A percentile compares a stretch with the other conserved stretches of the same genome.
These are phyloP conservation scores for Solanum boliviense DNA, from an alignment of 257 asterid species.

Conservation along the genomic window DNA sequence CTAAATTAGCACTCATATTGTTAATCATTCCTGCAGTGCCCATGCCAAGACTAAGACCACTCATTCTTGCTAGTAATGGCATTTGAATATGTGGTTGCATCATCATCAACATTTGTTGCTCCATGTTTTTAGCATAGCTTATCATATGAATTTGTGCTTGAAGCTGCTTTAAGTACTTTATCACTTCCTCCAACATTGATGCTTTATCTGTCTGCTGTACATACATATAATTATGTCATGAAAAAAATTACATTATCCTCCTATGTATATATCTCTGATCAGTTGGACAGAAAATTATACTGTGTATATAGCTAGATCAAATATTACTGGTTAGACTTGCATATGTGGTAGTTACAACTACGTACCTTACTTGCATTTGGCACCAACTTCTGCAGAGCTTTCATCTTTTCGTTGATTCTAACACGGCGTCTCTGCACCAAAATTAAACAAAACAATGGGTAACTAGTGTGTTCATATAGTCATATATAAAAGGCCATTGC, in stretches of 20 bases:
- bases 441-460: neutral
- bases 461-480: neutral
- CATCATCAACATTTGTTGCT: constrained; percentile 30
- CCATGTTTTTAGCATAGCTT: constrained; percentile 31
- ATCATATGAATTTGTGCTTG: constrained; percentile 57
- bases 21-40: neutral
- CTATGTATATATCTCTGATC: neutral
- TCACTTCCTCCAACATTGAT: constrained; percentile 73
- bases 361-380: constrained; percentile 70
- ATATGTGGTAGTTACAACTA: neutral
- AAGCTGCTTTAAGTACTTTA: constrained; percentile 50
- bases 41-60: neutral
- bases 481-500: no score
- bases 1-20: neutral
- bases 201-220: constrained; percentile 71
- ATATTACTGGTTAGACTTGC: neutral
- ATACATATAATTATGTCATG: neutral
- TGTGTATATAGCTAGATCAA: neutral
- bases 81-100: constrained; percentile 57
- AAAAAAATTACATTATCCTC: neutral
- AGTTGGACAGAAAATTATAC: neutral
- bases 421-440: constrained; percentile 50
- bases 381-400: constrained; percentile 66
- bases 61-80: constrained; percentile 52
- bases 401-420: constrained; percentile 67